Evolutionary conservation across 306 rosid species (phyloP), one percentile per base, ranked within the genome.

Genomic region (Glycine latifolia): DNA sequence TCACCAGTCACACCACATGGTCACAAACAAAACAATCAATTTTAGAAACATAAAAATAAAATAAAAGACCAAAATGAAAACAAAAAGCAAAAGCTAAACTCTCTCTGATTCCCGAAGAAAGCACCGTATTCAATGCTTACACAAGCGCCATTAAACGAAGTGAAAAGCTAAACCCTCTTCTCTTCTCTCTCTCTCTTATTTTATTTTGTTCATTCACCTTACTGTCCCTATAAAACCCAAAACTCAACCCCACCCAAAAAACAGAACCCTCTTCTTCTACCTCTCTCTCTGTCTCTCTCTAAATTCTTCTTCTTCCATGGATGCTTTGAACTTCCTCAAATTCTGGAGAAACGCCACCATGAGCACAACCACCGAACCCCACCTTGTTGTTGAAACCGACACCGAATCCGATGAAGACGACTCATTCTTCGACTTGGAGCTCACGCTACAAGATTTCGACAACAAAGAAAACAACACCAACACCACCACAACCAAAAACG

Each of bases 351-450:
- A 85, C 74, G 78, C 82, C 37, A 58, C 86, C 16, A 60, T 62
- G 2, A 16, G 54, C 49, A 9, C 82, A 60, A 56, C 65, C n/a
- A 53, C 82, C 33, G 47, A 71, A 10, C 85, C 95, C 33, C 82
- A 81, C 26, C 84, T 89, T 20, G 73, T 87, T 2, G 69, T 86
- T 0, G 86, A 85, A 79, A 86, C 88, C 33, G 86, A 88, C 74
- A 73, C 35, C 3, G 89, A 76, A 2, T 74, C 85, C 43, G 93
- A 88, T 39, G 91, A 88, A 41, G 97, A 94, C 7, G 98, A 95
- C 81, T 95, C 98, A 0, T 91, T 92, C 94, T 91, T 95, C 76
- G 98, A 95, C 68, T 88, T 95, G 85, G 95, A 95, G 82, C 85
- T 94, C 59, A 59, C 83, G 9, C 69, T 73, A 13, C 80, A 66